A percentile compares a stretch with the other conserved stretches of the same genome.
Evolutionary conservation across 2,329 filamentous ascomycete species (phyloP).

Genomic region (Aspergillus fumigatiaffinis): DNA sequence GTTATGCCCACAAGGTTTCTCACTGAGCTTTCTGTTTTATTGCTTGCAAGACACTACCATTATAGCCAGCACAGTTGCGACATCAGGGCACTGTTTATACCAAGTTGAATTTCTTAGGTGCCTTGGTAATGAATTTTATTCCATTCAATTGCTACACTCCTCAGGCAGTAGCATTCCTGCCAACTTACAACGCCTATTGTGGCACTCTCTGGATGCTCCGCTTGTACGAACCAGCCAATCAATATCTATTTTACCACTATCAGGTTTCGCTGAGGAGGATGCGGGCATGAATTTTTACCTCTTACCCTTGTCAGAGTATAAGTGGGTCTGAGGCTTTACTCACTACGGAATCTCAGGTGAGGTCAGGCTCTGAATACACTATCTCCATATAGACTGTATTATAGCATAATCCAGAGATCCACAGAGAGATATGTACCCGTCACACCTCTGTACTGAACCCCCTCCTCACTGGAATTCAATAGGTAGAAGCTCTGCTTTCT

Average conservation of each 20-base stretch:
- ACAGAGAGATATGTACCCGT: too few species aligned
- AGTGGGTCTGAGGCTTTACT: too few species aligned
- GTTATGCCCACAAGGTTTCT: background rate
- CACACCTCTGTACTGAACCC: too few species aligned
- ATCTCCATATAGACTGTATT: too few species aligned
- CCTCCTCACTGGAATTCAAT: too few species aligned
- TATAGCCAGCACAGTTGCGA: background rate
- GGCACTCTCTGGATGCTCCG: background rate
- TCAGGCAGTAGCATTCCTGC: slow-evolving; percentile 1
- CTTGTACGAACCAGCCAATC: slow-evolving; percentile 8
- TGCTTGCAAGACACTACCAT: background rate
- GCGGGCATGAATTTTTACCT: too few species aligned
- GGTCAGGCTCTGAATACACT: too few species aligned
- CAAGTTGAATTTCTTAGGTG: background rate
- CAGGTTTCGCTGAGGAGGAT: background rate
- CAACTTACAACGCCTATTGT: background rate
- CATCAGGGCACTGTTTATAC: slow-evolving; percentile 5
- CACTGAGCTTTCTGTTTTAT: background rate
- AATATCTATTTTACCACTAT: background rate
- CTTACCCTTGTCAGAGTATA: too few species aligned
- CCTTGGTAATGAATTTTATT: too few species aligned
- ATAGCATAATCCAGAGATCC: too few species aligned
- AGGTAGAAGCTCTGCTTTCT: too few species aligned
- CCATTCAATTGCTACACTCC: background rate
- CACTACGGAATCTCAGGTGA: too few species aligned